These are phyloP conservation scores for Chlorella vulgaris DNA, from an alignment of 139 green algal genomes.

Conservation along the genomic window DNA sequence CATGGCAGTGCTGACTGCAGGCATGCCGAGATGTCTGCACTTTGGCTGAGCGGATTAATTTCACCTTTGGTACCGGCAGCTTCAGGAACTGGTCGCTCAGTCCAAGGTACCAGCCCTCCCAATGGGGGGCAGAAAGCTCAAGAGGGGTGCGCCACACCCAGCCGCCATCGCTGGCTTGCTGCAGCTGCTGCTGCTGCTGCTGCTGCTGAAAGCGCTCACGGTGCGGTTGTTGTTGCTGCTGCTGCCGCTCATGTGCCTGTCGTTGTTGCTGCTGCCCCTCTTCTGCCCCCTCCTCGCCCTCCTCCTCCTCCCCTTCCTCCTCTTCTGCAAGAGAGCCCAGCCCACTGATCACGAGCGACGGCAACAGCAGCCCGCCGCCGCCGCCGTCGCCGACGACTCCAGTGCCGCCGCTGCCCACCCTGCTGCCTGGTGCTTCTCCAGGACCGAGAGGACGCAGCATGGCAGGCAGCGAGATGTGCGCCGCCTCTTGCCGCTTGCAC, in stretches of 20 bases:
- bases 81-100: constrained; percentile 83
- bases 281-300: not conserved
- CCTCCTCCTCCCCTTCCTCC: not conserved
- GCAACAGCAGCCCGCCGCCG: not conserved
- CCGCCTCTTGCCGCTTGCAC: constrained; percentile 41
- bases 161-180: not conserved
- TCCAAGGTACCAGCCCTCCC: constrained; percentile 89
- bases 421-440: not conserved
- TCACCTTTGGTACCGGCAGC: constrained; percentile 75
- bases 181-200: not conserved
- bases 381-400: too few species aligned
- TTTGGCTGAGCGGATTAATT: too few species aligned
- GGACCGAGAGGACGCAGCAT: constrained; percentile 48
- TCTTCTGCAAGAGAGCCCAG: constrained; percentile 12
- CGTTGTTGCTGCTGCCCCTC: not conserved
- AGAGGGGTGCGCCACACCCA: constrained; percentile 85
- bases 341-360: not conserved
- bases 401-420: too few species aligned
- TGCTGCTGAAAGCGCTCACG: too few species aligned
- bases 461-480: constrained; percentile 70
- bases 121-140: constrained; percentile 66
- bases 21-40: too few species aligned
- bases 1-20: too few species aligned
- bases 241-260: not conserved
- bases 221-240: too few species aligned